A percentile compares a stretch with the other conserved stretches of the same genome.
Evolutionary conservation across 2,329 filamentous ascomycete species (phyloP).

Genomic region (Talaromyces islandicus): DNA sequence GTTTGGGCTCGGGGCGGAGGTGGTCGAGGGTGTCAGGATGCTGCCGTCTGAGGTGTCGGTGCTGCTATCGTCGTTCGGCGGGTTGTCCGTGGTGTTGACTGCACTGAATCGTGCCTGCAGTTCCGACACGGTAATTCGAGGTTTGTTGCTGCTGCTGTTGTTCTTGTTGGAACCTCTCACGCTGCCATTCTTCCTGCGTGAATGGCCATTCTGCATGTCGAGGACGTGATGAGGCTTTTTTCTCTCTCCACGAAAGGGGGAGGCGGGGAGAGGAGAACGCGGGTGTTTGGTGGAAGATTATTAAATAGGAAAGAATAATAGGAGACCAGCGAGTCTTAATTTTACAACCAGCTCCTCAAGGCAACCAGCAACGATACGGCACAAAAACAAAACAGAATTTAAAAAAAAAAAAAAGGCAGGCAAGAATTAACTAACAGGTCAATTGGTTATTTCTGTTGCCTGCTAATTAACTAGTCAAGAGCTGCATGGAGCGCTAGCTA

Average conservation of each 20-base stretch:
- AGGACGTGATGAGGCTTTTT: neutral
- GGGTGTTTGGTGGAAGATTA: neutral
- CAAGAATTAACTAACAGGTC: neutral
- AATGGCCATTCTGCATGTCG: slow-evolving; percentile 17
- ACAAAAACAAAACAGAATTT: too few relatives aligned
- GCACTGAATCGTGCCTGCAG: slow-evolving; percentile 17
- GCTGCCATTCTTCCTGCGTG: slow-evolving; percentile 22
- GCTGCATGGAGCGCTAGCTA: neutral
- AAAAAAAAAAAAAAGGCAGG: neutral
- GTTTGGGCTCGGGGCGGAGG: slow-evolving; percentile 22
- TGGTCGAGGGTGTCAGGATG: slow-evolving; percentile 23
- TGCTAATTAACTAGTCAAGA: too few relatives aligned
- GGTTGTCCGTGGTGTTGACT: slow-evolving; percentile 11
- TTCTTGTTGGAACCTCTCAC: slow-evolving; percentile 16
- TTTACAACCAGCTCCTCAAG: too few relatives aligned
- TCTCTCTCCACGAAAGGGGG: neutral
- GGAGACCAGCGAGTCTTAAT: too few relatives aligned
- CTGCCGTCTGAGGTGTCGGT: slow-evolving; percentile 25
- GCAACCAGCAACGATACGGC: too few relatives aligned
- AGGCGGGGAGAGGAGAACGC: neutral
- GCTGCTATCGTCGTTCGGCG: slow-evolving; percentile 15
- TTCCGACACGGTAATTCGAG: slow-evolving; percentile 21
- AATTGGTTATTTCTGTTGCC: neutral
- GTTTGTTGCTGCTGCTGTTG: slow-evolving; percentile 17
- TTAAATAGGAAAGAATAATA: too few relatives aligned